Conservation (phyloP, 208 protist genomes). For the Leishmania lainsoni region DNA sequence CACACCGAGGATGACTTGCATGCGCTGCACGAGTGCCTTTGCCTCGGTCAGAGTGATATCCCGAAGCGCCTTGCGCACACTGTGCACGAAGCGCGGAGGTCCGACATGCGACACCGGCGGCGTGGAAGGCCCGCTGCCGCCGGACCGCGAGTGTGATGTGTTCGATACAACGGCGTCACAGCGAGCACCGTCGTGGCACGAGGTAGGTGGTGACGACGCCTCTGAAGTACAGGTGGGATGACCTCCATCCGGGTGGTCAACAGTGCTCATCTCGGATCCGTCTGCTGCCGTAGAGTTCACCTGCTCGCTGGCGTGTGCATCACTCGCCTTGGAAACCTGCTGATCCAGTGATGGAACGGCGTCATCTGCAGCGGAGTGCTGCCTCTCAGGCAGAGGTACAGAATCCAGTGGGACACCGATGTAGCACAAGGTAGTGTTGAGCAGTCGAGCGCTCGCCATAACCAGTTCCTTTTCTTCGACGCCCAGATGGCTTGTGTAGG, state of each 20-base stretch:
- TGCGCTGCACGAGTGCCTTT: constrained; percentile 48
- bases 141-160: constrained; percentile 9
- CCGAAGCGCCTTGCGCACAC: constrained; percentile 59
- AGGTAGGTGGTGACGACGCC: background rate
- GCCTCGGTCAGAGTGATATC: constrained; percentile 79
- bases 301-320: background rate
- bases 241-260: background rate
- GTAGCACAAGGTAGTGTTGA: constrained; percentile 70
- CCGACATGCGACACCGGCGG: constrained; percentile 9
- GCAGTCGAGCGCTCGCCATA: constrained; percentile 47
- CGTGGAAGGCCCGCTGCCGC: background rate
- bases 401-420: constrained; percentile 33
- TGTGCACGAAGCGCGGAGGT: constrained; percentile 55
- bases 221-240: background rate
- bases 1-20: constrained; percentile 58
- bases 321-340: background rate
- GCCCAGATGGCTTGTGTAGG: constrained; percentile 78
- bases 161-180: background rate
- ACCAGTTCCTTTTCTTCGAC: constrained; percentile 60
- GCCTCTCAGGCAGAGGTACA: background rate
- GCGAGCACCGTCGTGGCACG: background rate
- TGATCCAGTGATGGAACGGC: background rate
- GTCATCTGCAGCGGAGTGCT: background rate
- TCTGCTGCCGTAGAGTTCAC: background rate
- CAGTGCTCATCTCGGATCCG: too few relatives aligned